Percentiles rank a stretch among this genome's conserved stretches.
Evolutionary conservation across 1,284 basidiomycete species (phyloP).

Genomic region (Lignosus rhinocerotis): DNA sequence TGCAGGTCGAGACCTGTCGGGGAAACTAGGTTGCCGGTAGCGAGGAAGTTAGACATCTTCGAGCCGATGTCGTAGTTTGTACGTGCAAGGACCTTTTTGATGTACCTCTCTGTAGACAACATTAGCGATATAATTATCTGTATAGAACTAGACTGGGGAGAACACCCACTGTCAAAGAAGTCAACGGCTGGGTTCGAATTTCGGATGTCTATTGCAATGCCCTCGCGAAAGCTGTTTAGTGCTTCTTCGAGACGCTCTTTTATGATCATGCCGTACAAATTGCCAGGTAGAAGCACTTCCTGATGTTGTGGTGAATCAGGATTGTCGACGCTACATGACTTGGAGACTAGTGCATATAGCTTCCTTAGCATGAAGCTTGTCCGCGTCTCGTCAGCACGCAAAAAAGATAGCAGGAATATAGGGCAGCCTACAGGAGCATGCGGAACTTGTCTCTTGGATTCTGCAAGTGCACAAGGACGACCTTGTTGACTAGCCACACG

Average conservation of each 20-base stretch:
- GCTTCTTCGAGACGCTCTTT: slow-evolving; percentile 97
- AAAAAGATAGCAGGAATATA: neutral
- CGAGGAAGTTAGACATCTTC: slow-evolving; percentile 92
- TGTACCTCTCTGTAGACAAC: slow-evolving; percentile 67
- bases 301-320: slow-evolving; percentile 99
- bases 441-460: slow-evolving; percentile 94
- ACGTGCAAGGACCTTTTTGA: slow-evolving; percentile 75
- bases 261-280: slow-evolving; percentile 95
- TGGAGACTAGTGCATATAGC: slow-evolving; percentile 90
- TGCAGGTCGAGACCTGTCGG: slow-evolving; percentile 96
- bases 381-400: neutral
- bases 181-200: slow-evolving; percentile 75
- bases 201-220: slow-evolving; percentile 76
- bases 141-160: neutral
- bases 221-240: slow-evolving; percentile 73
- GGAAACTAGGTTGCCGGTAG: slow-evolving; percentile 95
- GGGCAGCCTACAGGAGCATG: slow-evolving; percentile 79
- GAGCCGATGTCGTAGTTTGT: slow-evolving; percentile 93
- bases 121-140: slow-evolving; percentile 2
- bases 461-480: slow-evolving; percentile 90
- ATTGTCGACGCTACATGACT: slow-evolving; percentile 92
- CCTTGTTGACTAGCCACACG: slow-evolving; percentile 80
- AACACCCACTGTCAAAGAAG: slow-evolving; percentile 78
- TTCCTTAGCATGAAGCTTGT: slow-evolving; percentile 97
- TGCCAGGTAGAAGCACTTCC: slow-evolving; percentile 94